phyloP scores from a whole-genome alignment of 176 grass and related monocot species.

The Avena sativa region DNA sequence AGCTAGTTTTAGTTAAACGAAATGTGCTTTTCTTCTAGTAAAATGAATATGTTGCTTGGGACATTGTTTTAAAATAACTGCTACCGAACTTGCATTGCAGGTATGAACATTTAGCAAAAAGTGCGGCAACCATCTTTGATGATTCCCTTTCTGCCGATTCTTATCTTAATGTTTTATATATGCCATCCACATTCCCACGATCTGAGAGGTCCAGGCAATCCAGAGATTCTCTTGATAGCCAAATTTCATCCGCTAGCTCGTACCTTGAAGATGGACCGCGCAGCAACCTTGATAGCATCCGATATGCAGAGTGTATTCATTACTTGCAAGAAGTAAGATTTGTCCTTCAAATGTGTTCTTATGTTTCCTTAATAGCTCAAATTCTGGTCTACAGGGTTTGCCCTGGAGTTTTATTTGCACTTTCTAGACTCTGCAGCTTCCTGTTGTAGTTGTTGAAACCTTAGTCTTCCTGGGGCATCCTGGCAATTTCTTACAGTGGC shows the following conservation, averaged over 20 bases:
- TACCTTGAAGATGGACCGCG: constrained; percentile 79
- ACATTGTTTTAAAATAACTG: constrained; percentile 27
- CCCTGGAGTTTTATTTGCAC: constrained; percentile 27
- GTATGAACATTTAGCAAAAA: constrained; percentile 96
- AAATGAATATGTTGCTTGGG: constrained; percentile 3
- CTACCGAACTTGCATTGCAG: constrained; percentile 55
- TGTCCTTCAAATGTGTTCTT: constrained; percentile 19
- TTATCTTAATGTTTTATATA: constrained; percentile 93
- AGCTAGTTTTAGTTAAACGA: background rate
- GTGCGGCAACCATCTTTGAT: constrained; percentile 85
- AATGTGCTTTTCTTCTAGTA: constrained; percentile 18
- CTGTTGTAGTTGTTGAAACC: constrained; percentile 8
- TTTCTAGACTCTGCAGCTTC: constrained; percentile 17
- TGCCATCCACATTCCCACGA: constrained; percentile 93
- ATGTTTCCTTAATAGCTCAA: constrained; percentile 32
- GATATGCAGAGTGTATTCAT: constrained; percentile 91
- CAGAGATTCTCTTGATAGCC: constrained; percentile 56
- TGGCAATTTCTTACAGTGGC: background rate
- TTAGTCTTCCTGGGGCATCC: constrained; percentile 8
- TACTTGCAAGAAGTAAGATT: constrained; percentile 97
- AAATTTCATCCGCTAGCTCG: constrained; percentile 46
- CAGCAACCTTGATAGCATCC: constrained; percentile 79
- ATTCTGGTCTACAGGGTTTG: constrained; percentile 16
- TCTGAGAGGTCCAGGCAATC: constrained; percentile 77
- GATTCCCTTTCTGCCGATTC: constrained; percentile 99